These are phyloP conservation scores for Quercus rubra DNA, from an alignment of 306 rosid species.

Conservation along the genomic window DNA sequence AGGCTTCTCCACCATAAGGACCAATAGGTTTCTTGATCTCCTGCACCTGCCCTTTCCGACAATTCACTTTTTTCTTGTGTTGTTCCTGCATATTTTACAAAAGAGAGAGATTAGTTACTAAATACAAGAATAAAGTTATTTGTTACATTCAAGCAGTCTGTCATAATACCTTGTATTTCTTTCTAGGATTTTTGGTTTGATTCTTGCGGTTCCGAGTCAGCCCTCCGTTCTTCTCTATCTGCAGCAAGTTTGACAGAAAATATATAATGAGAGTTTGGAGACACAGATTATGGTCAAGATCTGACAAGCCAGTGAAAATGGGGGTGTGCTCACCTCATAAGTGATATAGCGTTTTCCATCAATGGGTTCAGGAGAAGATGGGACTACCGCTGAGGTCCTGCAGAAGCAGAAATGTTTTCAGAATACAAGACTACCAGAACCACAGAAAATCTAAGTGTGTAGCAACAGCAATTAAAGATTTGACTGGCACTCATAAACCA, in stretches of 20 bases:
- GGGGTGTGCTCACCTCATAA: conserved; percentile 42
- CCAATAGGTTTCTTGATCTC: conserved; percentile 44
- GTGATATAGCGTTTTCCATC: too few relatives aligned
- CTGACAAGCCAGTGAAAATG: neutral
- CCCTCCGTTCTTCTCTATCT: conserved; percentile 32
- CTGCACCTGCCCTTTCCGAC: conserved; percentile 71
- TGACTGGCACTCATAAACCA: too few relatives aligned
- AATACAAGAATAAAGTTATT: too few relatives aligned
- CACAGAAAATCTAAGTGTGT: too few relatives aligned
- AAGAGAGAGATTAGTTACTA: too few relatives aligned
- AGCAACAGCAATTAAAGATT: too few relatives aligned
- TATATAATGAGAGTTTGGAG: neutral
- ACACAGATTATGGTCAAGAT: neutral
- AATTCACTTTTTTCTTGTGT: too few relatives aligned
- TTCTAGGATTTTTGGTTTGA: conserved; percentile 80
- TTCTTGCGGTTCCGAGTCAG: conserved; percentile 71
- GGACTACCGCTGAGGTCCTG: too few relatives aligned
- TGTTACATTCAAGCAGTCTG: neutral
- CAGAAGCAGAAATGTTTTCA: too few relatives aligned
- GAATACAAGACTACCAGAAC: too few relatives aligned
- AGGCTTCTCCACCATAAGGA: conserved; percentile 66
- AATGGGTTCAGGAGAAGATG: too few relatives aligned
- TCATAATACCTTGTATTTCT: conserved; percentile 79
- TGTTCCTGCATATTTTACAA: too few relatives aligned
- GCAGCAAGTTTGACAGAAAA: conserved; percentile 10